Base-by-base conservation (phyloP, 2,329 filamentous ascomycete species). In the Fusarium phyllophilum region DNA sequence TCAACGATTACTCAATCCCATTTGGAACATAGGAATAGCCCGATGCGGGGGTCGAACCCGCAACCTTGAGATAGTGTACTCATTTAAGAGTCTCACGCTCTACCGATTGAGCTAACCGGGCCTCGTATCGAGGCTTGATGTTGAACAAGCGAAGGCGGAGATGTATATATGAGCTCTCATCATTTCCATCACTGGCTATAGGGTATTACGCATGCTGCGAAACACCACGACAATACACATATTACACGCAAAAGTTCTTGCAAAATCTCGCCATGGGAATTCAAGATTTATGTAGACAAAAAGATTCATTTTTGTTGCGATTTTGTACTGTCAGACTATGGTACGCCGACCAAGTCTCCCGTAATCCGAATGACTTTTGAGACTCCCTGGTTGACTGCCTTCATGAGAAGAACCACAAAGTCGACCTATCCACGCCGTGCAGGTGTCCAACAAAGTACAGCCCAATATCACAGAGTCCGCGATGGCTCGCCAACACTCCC, bases 21-120 rank as follows among this genome's bases (percentile, higher is more conserved):
- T 38, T 10, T 44, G 54, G 57, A 57, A 59, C 61, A 26, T 72
- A 56, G 56, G 56, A 72, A 68, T 36, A 83, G 81, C 82, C 82
- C 82, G 78, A 83, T 80, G 81, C 81, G 82, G 82, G 82, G 82
- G 81, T 86, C 85, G 85, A 87, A 89, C 87, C 86, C 85, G 84
- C 85, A 87, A 84, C 85, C 85, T 87, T 86, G 84, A 87, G 86
- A 86, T 87, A 6, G 48, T 68, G 75, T 72, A 75, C 74, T 77
- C 74, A 44, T 46, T 46, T 88, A 88, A 89, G 90, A 91, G 90
- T 91, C 90, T 90, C 87, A 91, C 89, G 89, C 89, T 92, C 90
- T 92, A 91, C 81, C 81, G 81, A 82, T 82, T 82, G 81, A 82
- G 81, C 81, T 82, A 82, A 81, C 81, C 81, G 79, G 81, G 81